Conservation (phyloP, 2,329 filamentous ascomycete genomes). For the Malbranchea zuffiana region DNA sequence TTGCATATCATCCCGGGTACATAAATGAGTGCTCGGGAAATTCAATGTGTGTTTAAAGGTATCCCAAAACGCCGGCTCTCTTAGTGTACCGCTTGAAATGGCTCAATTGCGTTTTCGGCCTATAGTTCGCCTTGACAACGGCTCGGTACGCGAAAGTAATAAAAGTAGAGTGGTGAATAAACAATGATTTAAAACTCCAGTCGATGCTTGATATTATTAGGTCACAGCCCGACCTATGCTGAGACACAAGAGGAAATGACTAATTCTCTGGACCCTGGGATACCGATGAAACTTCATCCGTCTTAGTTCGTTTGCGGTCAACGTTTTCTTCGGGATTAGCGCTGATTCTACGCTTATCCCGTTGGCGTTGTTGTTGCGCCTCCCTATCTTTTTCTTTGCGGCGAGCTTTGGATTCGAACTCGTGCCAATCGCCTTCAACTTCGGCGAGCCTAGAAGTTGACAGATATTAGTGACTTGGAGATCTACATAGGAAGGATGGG, state of each 20-base stretch:
- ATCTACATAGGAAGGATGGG: conserved; percentile 2
- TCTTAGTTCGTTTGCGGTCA: conserved; percentile 30
- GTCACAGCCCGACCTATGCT: too few relatives aligned
- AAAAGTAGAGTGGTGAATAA: too few relatives aligned
- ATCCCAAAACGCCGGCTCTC: too few relatives aligned
- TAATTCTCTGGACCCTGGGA: conserved; percentile 8
- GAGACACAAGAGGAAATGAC: neutral
- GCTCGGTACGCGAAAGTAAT: too few relatives aligned
- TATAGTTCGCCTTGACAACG: too few relatives aligned
- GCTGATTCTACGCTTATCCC: conserved; percentile 40
- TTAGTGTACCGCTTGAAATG: too few relatives aligned
- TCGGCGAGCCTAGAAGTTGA: conserved; percentile 51
- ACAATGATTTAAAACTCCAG: too few relatives aligned
- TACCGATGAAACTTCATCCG: conserved; percentile 18
- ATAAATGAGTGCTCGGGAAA: too few relatives aligned
- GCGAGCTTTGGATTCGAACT: conserved; percentile 92
- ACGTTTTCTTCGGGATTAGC: conserved; percentile 20
- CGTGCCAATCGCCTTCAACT: conserved; percentile 92
- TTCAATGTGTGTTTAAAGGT: too few relatives aligned
- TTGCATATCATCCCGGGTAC: too few relatives aligned
- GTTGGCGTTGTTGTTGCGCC: conserved; percentile 39
- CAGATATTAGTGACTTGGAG: conserved; percentile 18
- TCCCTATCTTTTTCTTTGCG: conserved; percentile 71
- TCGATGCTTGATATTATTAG: too few relatives aligned
- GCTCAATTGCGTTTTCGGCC: too few relatives aligned